Base-by-base conservation (phyloP, 2,329 filamentous ascomycete species). In the Cladobotryum mycophilum region DNA sequence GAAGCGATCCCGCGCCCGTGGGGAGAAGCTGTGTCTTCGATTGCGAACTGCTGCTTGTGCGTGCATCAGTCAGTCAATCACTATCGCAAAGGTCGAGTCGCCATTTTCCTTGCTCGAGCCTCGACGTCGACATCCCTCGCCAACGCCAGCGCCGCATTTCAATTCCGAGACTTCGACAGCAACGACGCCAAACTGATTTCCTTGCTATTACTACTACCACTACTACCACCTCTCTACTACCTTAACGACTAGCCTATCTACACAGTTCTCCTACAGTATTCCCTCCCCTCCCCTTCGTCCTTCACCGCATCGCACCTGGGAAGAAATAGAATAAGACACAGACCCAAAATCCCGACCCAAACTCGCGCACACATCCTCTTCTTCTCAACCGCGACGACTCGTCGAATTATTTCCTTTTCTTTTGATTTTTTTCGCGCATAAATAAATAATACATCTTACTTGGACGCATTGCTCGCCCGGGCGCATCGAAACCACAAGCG, bases 1-100 rank as follows among this genome's bases (percentile, higher is more conserved):
- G 47, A 45, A 45, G 51, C 51, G 51, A 49, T 53, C 51, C 49
- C 47, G 41, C 41, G 33, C 47, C 47, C 51, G 50, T 49, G 51
- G 51, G 47, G 51, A 52, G 50, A 45, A 30, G 51, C 43, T 38
- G 51, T 46, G 36, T 49, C 47, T 43, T 38, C 22, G 42, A 53
- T 46, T 49, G 51, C 51, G 47, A 53, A 45, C 42, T 52, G 44
- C 44, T 37, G 20, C 42, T 33, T 30, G 25, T 30, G 25, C 25
- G 25, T 30, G 25, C 25, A 6, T 30, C 25, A 30, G 9, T 30
- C 25, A 30, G 25, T 22, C 17, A 13, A 20, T 14, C 15, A 42
- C 44, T 41, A 44, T 47, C 45, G 45, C 34, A 30, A 4, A 42
- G 36, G 13, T 45, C 36, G 41, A 45, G 30, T 22, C 41, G 45